Evolutionary conservation across 345 rosid genomes (phyloP).

Genomic region (Trapa incisa): DNA sequence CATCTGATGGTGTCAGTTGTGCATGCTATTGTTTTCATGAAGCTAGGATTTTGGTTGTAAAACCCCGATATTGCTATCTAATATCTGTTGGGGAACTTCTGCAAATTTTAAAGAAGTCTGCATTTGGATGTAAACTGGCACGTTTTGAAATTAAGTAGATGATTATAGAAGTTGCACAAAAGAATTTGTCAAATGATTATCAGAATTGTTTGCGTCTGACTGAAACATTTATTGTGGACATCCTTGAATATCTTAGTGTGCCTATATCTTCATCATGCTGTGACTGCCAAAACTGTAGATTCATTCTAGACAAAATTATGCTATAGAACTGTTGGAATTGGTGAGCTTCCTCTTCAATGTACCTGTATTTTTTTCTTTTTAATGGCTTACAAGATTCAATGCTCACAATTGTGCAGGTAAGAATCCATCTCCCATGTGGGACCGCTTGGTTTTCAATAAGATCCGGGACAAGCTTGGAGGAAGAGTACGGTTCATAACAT

Average conservation of each 20-base stretch:
- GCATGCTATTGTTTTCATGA: background rate
- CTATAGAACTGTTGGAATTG: background rate
- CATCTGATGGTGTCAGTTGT: background rate
- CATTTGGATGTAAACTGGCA: background rate
- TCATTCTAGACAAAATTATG: background rate
- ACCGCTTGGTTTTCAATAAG: constrained; percentile 89
- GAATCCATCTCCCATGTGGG: constrained; percentile 96
- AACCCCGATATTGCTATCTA: background rate
- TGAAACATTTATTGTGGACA: background rate
- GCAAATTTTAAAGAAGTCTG: background rate
- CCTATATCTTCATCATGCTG: background rate
- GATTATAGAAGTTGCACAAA: background rate
- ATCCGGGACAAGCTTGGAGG: constrained; percentile 88
- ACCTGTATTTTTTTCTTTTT: background rate
- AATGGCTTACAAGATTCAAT: background rate
- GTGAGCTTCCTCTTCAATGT: background rate
- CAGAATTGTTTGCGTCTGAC: background rate
- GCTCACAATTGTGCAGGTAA: constrained; percentile 33
- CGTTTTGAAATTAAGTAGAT: background rate
- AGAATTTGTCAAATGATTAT: background rate
- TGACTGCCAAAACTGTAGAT: background rate
- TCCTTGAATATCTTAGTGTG: background rate
- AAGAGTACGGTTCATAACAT: constrained; percentile 60
- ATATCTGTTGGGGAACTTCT: background rate
- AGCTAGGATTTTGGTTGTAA: background rate